Percentiles rank a stretch among this genome's conserved stretches.
These are phyloP conservation scores for Neurospora sp. DNA, from an alignment of 495 filamentous ascomycete genomes.

Conservation along the genomic window DNA sequence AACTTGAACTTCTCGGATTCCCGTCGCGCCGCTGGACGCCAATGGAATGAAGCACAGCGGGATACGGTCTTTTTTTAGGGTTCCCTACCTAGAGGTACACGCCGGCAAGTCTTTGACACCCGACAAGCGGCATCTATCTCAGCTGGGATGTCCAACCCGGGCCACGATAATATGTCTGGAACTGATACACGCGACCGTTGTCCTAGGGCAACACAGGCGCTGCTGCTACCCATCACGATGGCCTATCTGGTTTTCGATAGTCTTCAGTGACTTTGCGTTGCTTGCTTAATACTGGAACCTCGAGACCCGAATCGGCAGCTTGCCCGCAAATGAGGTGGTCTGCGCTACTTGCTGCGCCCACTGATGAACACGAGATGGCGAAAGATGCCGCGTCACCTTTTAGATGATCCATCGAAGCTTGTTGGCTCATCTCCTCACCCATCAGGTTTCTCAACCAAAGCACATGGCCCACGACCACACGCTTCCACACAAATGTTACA, in stretches of 20 bases:
- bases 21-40: not conserved
- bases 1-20: not conserved
- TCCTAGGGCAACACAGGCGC: not conserved
- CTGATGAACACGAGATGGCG: not conserved
- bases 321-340: not conserved
- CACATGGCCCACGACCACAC: not conserved
- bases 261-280: not conserved
- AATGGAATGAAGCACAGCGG: not conserved
- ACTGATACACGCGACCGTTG: not conserved
- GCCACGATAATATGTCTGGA: not conserved
- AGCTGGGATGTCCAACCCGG: not conserved
- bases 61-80: not conserved
- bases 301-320: not conserved
- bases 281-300: not conserved
- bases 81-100: not conserved
- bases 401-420: not conserved
- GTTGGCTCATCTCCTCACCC: not conserved
- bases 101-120: not conserved
- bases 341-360: not conserved
- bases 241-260: not conserved
- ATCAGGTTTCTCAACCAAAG: not conserved
- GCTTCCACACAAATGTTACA: not conserved
- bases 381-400: conserved; percentile 1
- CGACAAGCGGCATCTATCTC: not conserved
- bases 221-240: not conserved